phyloP scores from a whole-genome alignment of 192 early-diverging fungal genomes.

The Allomyces macrogynus region DNA sequence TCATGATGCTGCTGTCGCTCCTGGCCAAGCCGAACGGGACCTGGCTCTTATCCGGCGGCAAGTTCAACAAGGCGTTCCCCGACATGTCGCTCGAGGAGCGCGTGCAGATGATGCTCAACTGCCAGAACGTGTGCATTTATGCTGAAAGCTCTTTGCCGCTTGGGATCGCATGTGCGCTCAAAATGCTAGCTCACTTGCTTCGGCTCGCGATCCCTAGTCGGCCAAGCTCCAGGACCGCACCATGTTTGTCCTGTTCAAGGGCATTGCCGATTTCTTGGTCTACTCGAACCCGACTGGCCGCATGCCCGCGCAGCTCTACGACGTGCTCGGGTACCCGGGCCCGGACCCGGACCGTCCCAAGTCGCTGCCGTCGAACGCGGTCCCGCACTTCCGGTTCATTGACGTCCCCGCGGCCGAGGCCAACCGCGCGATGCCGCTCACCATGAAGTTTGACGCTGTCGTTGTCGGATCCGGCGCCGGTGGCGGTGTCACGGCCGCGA shows the following conservation, averaged over 20 bases:
- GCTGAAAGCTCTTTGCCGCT: too few species aligned
- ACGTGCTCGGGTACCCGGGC: background rate
- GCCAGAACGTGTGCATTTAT: too few species aligned
- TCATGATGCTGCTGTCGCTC: too few species aligned
- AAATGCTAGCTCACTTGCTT: too few species aligned
- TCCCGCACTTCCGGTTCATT: slow-evolving; percentile 35
- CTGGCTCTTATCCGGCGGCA: too few species aligned
- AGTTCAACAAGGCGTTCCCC: too few species aligned
- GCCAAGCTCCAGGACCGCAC: background rate
- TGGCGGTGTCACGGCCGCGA: slow-evolving; percentile 41
- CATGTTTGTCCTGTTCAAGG: background rate
- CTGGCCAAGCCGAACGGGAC: too few species aligned
- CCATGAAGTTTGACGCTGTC: slow-evolving; percentile 32
- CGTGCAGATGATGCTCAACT: too few species aligned
- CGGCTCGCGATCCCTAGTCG: too few species aligned
- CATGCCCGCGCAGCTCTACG: background rate
- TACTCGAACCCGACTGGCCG: background rate
- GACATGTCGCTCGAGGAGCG: too few species aligned
- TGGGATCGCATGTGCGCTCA: too few species aligned
- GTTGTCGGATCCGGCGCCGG: slow-evolving; percentile 50
- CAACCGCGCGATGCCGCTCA: slow-evolving; percentile 5
- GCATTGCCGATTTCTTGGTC: background rate
- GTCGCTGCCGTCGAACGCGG: slow-evolving; percentile 6
- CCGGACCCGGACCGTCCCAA: background rate
- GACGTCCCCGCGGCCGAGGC: slow-evolving; percentile 13